These are phyloP conservation scores for Candida sakaeoensis DNA, from an alignment of 805 yeast genomes.

Conservation along the genomic window DNA sequence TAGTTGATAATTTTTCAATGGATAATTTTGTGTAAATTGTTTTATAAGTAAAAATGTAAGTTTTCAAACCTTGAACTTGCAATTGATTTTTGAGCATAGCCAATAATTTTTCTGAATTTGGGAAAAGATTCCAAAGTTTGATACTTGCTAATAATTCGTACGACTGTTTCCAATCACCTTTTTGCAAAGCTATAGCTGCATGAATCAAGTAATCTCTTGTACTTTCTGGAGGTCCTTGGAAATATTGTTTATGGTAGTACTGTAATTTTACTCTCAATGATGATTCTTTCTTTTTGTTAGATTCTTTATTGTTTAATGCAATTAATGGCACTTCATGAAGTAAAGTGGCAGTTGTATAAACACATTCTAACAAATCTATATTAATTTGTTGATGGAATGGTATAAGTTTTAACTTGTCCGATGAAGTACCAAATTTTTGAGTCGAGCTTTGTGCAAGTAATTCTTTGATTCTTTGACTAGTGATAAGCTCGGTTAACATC, in stretches of 20 bases:
- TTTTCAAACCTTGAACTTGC: conserved; percentile 86
- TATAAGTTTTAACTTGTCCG: conserved; percentile 75
- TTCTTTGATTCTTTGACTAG: conserved; percentile 83
- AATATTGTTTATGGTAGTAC: conserved; percentile 88
- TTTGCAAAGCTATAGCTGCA: conserved; percentile 83
- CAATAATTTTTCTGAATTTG: conserved; percentile 63
- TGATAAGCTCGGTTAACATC: conserved; percentile 80
- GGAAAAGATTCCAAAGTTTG: conserved; percentile 81
- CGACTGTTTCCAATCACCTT: conserved; percentile 86
- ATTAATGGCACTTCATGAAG: conserved; percentile 92
- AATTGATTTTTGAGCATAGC: conserved; percentile 72
- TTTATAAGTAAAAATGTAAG: conserved; percentile 86
- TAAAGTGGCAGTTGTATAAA: conserved; percentile 84
- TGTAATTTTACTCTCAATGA: conserved; percentile 78
- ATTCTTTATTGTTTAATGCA: conserved; percentile 62
- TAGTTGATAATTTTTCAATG: conserved; percentile 55
- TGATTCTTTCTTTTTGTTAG: conserved; percentile 44
- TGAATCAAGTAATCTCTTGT: conserved; percentile 90
- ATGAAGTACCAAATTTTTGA: conserved; percentile 62
- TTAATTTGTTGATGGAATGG: conserved; percentile 99
- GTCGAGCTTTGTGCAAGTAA: conserved; percentile 84
- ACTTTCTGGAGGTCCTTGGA: conserved; percentile 97
- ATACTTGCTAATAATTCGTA: conserved; percentile 68
- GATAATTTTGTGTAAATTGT: conserved; percentile 73
- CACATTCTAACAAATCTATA: conserved; percentile 90